Percentiles rank a stretch among this genome's conserved stretches.
Conservation (phyloP, 2,329 filamentous ascomycete genomes). For the Cercospora zeina region DNA sequence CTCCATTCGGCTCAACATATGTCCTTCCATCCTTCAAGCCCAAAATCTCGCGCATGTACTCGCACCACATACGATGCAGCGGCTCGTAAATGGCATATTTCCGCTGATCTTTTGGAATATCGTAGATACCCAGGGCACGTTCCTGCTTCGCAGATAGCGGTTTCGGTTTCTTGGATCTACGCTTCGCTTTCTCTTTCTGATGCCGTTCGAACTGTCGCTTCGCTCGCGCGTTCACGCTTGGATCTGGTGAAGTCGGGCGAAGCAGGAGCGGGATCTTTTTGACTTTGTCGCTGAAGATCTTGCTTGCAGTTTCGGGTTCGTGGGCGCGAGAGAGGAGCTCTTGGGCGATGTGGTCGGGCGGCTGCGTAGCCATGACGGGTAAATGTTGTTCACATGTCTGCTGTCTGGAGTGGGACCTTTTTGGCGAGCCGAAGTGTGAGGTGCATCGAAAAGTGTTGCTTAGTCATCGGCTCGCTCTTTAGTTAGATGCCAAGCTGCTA, state of each 20-base stretch:
- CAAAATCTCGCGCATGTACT: slow-evolving; percentile 80
- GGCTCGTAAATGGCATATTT: slow-evolving; percentile 76
- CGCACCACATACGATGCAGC: slow-evolving; percentile 75
- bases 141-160: slow-evolving; percentile 81
- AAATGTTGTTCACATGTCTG: slow-evolving; percentile 15
- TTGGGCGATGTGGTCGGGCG: slow-evolving; percentile 44
- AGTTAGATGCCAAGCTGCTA: neutral
- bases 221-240: slow-evolving; percentile 56
- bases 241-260: slow-evolving; percentile 69
- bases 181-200: slow-evolving; percentile 37
- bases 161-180: slow-evolving; percentile 54
- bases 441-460: slow-evolving; percentile 4
- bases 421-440: neutral
- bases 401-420: neutral
- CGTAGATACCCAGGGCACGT: slow-evolving; percentile 69
- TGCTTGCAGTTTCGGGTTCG: slow-evolving; percentile 66
- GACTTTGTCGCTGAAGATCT: slow-evolving; percentile 80
- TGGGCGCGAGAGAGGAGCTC: slow-evolving; percentile 75
- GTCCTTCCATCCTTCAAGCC: slow-evolving; percentile 51
- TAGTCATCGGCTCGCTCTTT: neutral
- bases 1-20: slow-evolving; percentile 59
- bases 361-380: slow-evolving; percentile 33
- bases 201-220: slow-evolving; percentile 42
- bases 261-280: slow-evolving; percentile 79
- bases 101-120: slow-evolving; percentile 67